Conservation (phyloP, 208 protist species). For the Leishmania lainsoni region DNA sequence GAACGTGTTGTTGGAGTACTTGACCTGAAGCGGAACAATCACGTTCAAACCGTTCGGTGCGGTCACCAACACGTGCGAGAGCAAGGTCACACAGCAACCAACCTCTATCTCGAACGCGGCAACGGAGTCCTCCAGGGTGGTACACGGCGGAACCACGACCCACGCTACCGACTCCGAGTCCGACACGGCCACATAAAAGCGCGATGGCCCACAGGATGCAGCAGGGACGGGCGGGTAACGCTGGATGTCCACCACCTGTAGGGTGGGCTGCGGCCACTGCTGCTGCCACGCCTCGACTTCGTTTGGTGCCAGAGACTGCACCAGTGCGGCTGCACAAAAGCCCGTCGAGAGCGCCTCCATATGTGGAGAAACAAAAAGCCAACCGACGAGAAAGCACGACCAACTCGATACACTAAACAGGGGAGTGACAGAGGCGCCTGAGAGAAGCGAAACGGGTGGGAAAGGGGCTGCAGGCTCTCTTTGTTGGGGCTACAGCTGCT, state of each 20-base stretch:
- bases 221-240: constrained; percentile 44
- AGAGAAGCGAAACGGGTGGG: background rate
- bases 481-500: background rate
- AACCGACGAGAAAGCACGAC: background rate
- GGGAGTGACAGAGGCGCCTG: background rate
- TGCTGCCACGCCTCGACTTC: constrained; percentile 23
- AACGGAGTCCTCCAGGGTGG: constrained; percentile 56
- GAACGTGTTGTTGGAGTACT: constrained; percentile 41
- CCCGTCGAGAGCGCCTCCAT: constrained; percentile 58
- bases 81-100: constrained; percentile 65
- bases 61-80: constrained; percentile 47
- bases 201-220: constrained; percentile 15
- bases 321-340: constrained; percentile 57
- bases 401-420: too few species aligned
- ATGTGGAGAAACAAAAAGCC: background rate
- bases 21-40: constrained; percentile 48
- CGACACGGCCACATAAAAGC: constrained; percentile 82
- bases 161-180: constrained; percentile 65
- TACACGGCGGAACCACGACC: constrained; percentile 57
- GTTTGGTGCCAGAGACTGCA: constrained; percentile 21
- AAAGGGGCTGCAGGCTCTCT: background rate
- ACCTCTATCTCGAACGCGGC: constrained; percentile 69
- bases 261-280: constrained; percentile 42
- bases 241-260: constrained; percentile 87
- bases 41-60: constrained; percentile 77